Evolutionary conservation across 306 rosid genomes (phyloP).

Genomic region (Benincasa hispida): DNA sequence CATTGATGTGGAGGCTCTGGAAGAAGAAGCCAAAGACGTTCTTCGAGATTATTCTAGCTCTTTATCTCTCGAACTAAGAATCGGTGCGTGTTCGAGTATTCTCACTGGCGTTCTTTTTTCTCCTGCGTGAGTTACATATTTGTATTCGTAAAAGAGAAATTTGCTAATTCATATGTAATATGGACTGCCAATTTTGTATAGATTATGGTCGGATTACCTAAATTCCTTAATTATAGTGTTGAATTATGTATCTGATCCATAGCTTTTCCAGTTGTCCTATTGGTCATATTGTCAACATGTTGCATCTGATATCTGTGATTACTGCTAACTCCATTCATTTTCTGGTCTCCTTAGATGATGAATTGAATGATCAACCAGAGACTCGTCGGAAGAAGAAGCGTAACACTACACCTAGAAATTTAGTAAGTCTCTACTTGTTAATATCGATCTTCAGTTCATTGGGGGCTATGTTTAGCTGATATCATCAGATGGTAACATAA

Average conservation of each 20-base stretch:
- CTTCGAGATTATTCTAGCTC: conserved; percentile 49
- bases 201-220: not conserved
- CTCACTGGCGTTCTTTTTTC: not conserved
- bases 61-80: conserved; percentile 33
- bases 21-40: conserved; percentile 53
- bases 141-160: not conserved
- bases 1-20: conserved; percentile 42
- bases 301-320: not conserved
- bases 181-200: not conserved
- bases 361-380: conserved; percentile 23
- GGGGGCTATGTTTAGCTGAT: not conserved
- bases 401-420: conserved; percentile 24
- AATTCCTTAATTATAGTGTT: not conserved
- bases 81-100: conserved; percentile 22
- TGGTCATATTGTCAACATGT: not conserved
- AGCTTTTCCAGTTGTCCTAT: not conserved
- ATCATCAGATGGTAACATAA: not conserved
- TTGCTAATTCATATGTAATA: not conserved
- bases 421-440: conserved; percentile 18
- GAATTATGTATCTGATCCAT: not conserved
- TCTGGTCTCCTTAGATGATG: conserved; percentile 49
- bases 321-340: not conserved
- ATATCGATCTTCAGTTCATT: not conserved
- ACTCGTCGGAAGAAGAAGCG: conserved; percentile 33
- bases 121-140: not conserved